phyloP scores from a whole-genome alignment of 257 asterid species.

The Solanum chilense region DNA sequence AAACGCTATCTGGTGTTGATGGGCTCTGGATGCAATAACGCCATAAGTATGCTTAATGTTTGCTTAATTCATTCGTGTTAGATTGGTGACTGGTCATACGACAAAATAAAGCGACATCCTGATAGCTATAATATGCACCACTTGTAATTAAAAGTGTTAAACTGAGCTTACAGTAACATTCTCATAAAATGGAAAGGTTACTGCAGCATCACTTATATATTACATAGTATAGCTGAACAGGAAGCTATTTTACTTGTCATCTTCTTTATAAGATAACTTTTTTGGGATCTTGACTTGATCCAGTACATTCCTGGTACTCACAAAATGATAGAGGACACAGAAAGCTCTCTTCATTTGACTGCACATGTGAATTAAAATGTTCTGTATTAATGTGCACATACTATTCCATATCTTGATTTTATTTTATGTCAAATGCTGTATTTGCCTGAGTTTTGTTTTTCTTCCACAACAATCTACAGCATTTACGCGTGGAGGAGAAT shows the following conservation, averaged over 20 bases:
- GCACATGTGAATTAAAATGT: background rate
- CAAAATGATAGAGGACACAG: background rate
- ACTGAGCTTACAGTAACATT: background rate
- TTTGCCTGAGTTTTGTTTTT: background rate
- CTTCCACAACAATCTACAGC: constrained; percentile 44
- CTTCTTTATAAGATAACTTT: background rate
- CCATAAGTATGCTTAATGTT: background rate
- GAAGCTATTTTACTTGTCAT: background rate
- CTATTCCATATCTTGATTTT: background rate
- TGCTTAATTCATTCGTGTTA: background rate
- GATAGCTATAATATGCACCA: background rate
- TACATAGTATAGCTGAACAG: background rate
- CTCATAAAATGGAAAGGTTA: background rate
- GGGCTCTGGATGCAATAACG: background rate
- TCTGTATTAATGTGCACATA: background rate
- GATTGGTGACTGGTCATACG: background rate
- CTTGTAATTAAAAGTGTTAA: background rate
- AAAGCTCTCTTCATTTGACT: background rate
- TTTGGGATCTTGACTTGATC: background rate
- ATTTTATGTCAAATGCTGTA: background rate
- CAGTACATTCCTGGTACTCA: background rate
- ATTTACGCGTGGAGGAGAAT: constrained; percentile 97
- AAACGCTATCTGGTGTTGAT: background rate
- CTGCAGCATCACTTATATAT: background rate
- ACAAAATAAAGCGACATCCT: background rate